These are phyloP conservation scores for Sporothrix pallida DNA, from an alignment of 2,329 filamentous ascomycete species.

Conservation along the genomic window DNA sequence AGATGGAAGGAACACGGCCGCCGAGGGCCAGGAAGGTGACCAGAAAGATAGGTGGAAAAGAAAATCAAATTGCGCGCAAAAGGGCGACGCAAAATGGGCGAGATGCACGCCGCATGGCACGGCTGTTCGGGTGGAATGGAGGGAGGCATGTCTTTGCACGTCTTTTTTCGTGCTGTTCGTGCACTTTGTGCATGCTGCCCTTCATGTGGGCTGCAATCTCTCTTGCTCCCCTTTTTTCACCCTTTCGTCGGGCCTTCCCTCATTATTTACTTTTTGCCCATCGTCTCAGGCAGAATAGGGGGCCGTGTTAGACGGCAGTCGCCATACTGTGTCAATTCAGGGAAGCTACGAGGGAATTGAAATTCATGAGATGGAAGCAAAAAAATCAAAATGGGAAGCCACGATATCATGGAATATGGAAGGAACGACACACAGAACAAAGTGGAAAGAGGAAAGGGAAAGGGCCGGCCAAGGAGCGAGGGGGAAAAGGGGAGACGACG, in stretches of 20 bases:
- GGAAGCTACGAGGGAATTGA: background rate
- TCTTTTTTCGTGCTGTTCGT: conserved; percentile 4
- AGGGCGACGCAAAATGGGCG: conserved; percentile 14
- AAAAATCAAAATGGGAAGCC: background rate
- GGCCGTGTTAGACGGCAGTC: background rate
- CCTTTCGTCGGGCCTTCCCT: conserved; percentile 19
- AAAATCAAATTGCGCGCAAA: conserved; percentile 21
- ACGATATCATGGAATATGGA: conserved; percentile 1
- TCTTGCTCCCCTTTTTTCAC: conserved; percentile 25
- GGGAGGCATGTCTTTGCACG: conserved; percentile 22
- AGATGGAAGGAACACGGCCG: conserved; percentile 17
- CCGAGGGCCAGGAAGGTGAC: background rate
- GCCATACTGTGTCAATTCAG: background rate
- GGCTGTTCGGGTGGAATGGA: conserved; percentile 30
- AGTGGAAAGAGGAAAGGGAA: conserved; percentile 2
- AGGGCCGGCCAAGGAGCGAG: conserved; percentile 22
- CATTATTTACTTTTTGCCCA: conserved; percentile 27
- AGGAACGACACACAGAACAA: conserved; percentile 9
- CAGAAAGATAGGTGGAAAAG: background rate
- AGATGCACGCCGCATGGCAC: conserved; percentile 15
- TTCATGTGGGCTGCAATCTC: conserved; percentile 9
- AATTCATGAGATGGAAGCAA: background rate
- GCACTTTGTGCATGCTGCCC: conserved; percentile 11
- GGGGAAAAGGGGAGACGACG: conserved; percentile 28
- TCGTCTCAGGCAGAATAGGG: conserved; percentile 17